Percentiles rank a stretch among this genome's conserved stretches.
Evolutionary conservation across 345 rosid species (phyloP).

Genomic region (Zanthoxylum bungeanum): DNA sequence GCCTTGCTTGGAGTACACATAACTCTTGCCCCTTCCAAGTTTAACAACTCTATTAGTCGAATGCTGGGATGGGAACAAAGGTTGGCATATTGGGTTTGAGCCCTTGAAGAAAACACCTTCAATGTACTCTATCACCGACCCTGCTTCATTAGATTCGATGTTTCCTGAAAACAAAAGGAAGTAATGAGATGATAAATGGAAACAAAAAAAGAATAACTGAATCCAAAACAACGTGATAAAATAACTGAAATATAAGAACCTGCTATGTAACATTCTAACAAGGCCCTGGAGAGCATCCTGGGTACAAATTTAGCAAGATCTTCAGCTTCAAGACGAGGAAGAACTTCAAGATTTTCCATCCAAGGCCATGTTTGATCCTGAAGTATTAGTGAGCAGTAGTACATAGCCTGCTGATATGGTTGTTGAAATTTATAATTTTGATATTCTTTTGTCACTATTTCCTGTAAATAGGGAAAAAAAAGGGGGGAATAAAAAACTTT

Average conservation of each 20-base stretch:
- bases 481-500: neutral
- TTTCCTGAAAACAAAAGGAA: conserved; percentile 51
- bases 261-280: conserved; percentile 73
- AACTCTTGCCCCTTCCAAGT: conserved; percentile 59
- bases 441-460: conserved; percentile 64
- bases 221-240: neutral
- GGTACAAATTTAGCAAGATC: conserved; percentile 75
- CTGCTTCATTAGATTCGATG: conserved; percentile 62
- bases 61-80: conserved; percentile 74
- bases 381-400: conserved; percentile 66
- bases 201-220: neutral
- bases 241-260: conserved; percentile 35
- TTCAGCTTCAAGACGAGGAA: conserved; percentile 53
- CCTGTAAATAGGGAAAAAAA: conserved; percentile 35
- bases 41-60: conserved; percentile 73
- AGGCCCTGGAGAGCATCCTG: conserved; percentile 67
- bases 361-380: conserved; percentile 69
- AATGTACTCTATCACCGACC: conserved; percentile 53
- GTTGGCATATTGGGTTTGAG: conserved; percentile 60
- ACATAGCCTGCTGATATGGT: conserved; percentile 82
- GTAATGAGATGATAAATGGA: conserved; percentile 12
- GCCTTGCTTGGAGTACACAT: conserved; percentile 56
- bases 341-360: conserved; percentile 71
- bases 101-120: conserved; percentile 61
- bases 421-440: conserved; percentile 77